Conservation (phyloP, 31 red algal species). For the Bonnemaisonia californica region DNA sequence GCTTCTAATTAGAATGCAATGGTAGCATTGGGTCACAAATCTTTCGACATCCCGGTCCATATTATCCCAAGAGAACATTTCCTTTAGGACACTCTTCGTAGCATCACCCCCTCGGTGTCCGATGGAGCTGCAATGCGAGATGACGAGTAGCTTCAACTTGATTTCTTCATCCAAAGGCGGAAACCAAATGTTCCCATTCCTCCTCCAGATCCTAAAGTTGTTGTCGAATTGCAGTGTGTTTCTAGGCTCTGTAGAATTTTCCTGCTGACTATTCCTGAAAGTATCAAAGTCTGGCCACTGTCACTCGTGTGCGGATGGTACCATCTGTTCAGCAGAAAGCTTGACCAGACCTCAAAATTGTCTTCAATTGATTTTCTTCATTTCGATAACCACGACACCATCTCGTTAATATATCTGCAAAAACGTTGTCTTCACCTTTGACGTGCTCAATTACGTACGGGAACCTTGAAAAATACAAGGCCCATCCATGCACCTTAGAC, state of each 20-base stretch:
- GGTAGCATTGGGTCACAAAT: conserved; percentile 7
- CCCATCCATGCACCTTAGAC: neutral
- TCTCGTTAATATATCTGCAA: conserved; percentile 8
- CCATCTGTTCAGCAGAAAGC: no score
- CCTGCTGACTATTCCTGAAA: no score
- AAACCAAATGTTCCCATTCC: neutral
- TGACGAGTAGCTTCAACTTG: neutral
- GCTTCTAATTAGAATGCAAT: conserved; percentile 5
- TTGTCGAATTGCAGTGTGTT: no score
- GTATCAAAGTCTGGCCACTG: no score
- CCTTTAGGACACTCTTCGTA: neutral
- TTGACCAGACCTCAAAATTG: conserved; percentile 6
- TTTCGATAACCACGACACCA: neutral
- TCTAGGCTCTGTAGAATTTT: no score
- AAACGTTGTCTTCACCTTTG: neutral
- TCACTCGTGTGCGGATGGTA: no score
- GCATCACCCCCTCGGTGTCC: conserved; percentile 5
- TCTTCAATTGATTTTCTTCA: neutral
- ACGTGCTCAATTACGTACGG: neutral
- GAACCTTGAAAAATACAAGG: neutral
- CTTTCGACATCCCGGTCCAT: neutral
- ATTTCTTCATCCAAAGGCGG: neutral
- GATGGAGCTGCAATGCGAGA: neutral
- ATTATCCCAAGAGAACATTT: neutral
- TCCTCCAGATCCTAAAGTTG: neutral